Evolutionary conservation across 495 filamentous ascomycete genomes (phyloP), one percentile per base, ranked within the genome.

Genomic region (Viridothelium virens): DNA sequence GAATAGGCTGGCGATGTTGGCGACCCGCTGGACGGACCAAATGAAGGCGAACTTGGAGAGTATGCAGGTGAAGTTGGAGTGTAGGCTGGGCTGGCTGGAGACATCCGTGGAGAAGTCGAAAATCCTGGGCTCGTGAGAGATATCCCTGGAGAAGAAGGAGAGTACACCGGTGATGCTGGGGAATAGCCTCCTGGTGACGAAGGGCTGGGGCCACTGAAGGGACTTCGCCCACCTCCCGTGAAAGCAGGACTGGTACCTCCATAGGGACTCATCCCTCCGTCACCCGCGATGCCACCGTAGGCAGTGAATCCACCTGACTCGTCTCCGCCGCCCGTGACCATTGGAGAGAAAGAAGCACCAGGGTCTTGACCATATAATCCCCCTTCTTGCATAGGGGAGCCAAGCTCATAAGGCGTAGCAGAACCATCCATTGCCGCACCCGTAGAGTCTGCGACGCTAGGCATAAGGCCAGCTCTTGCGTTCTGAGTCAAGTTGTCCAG

Each of bases 371-470:
- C 89, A 66, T 88, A 83, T 76, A 87, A 89, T 14, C 86, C 86
- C 64, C 83, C 87, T 70, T 92, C 92, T 38, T 86, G 85, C 82
- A 92, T 86, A 6, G 94, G 94, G 36, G 94, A 97, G 63, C 87
- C 90, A 53, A 86, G 88, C 70, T 96, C 94, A 75, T 99, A 99
- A 6, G 95, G 95, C 25, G 94, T 99, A 33, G 91, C 89, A 50
- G 91, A 89, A 68, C 94, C 94, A 61, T 70, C 70, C 68, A 70
- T 70, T 25, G 66, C 47, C 65, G 92, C 91, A 37, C 81, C 81
- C 65, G 87, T 88, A 77, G 90, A 92, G 56, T 86, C 81, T 6
- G 85, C 84, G 74, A 94, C 86, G 62, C 85, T 86, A 37, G 86
- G 85, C 81, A 91, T 89, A 46, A 92, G 81, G 69, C 86, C 86